These are phyloP conservation scores for Aspergillus sojae DNA, from an alignment of 2,329 filamentous ascomycete genomes.

Conservation along the genomic window DNA sequence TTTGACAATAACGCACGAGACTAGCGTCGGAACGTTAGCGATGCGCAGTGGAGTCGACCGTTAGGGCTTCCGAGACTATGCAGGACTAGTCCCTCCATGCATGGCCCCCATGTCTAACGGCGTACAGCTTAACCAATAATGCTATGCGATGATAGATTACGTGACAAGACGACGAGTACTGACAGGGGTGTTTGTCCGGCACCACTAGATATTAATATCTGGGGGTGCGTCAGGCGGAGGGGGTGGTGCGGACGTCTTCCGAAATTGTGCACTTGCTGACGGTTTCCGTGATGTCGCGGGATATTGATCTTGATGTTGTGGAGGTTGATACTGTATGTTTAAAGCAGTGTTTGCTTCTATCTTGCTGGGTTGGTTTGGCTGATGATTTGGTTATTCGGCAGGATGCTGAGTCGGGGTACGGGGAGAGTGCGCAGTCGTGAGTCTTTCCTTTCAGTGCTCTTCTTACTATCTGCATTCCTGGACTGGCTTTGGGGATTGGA, in stretches of 20 bases:
- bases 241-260: not conserved
- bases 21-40: not conserved
- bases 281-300: not conserved
- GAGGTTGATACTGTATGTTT: not conserved
- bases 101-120: not conserved
- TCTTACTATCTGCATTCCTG: not conserved
- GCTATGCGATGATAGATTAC: not conserved
- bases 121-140: not conserved
- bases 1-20: not conserved
- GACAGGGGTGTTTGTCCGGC: not conserved
- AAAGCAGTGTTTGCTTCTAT: not conserved
- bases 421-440: not conserved
- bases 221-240: not conserved
- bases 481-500: not conserved
- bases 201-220: not conserved
- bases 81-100: not conserved
- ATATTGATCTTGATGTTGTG: not conserved
- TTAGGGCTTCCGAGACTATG: slow-evolving; percentile 2
- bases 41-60: not conserved
- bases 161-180: not conserved
- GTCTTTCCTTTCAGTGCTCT: not conserved
- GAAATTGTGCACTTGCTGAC: not conserved
- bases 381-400: not conserved
- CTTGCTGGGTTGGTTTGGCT: not conserved
- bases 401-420: not conserved